Percentiles rank a stretch among this genome's conserved stretches.
phyloP scores from a whole-genome alignment of 192 early-diverging fungal species.

The Gaertneriomyces sp. region DNA sequence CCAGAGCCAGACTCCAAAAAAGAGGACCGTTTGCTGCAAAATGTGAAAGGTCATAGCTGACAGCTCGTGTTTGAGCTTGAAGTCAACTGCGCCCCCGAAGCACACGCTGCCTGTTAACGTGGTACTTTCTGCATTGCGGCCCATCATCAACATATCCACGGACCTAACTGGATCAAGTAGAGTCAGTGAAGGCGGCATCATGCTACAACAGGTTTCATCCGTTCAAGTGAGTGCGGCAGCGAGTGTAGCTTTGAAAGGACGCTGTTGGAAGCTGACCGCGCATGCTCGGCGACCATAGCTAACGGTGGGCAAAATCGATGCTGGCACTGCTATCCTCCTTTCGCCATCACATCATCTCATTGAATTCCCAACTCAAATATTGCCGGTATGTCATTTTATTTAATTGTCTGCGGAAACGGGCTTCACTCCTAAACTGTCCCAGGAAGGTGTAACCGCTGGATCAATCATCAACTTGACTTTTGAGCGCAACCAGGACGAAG shows the following conservation, averaged over 20 bases:
- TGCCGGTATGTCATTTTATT: constrained; percentile 61
- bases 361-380: constrained; percentile 93
- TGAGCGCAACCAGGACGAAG: constrained; percentile 81
- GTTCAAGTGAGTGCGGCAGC: constrained; percentile 20
- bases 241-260: background rate
- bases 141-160: too few species aligned
- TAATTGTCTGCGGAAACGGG: too few species aligned
- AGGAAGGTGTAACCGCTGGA: constrained; percentile 82
- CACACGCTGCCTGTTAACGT: too few species aligned
- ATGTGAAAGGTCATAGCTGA: too few species aligned
- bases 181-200: constrained; percentile 4
- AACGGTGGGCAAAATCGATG: constrained; percentile 91
- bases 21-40: too few species aligned
- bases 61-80: too few species aligned
- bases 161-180: background rate
- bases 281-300: constrained; percentile 53
- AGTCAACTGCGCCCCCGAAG: too few species aligned
- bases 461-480: constrained; percentile 96
- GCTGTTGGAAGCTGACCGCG: background rate
- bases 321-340: constrained; percentile 76
- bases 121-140: too few species aligned
- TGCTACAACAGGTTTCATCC: constrained; percentile 30
- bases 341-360: constrained; percentile 98
- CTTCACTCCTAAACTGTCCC: background rate
- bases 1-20: too few species aligned